Evolutionary conservation across 768 basidiomycete species (phyloP).

Genomic region (Neoboletus magnificus): DNA sequence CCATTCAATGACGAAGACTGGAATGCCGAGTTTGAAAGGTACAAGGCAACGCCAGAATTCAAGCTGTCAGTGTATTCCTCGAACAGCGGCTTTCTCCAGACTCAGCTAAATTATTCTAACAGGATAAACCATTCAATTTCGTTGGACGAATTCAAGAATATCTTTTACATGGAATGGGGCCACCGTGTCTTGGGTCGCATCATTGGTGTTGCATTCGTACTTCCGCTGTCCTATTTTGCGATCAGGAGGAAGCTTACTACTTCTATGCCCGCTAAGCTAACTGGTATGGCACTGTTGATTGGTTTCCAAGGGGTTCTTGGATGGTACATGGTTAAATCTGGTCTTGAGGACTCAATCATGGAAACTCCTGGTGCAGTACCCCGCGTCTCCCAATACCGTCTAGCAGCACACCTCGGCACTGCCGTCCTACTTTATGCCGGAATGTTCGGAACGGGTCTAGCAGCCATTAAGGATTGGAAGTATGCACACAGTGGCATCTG

Average conservation of each 20-base stretch:
- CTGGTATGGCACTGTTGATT: conserved; percentile 74
- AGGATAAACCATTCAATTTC: conserved; percentile 89
- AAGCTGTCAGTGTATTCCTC: conserved; percentile 63
- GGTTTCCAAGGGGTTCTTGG: conserved; percentile 91
- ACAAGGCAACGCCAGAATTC: conserved; percentile 93
- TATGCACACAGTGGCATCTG: conserved; percentile 56
- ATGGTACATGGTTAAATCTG: conserved; percentile 99
- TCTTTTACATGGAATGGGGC: conserved; percentile 98
- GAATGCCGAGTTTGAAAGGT: conserved; percentile 89
- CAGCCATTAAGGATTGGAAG: conserved; percentile 75
- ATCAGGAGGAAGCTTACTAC: conserved; percentile 64
- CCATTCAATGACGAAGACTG: conserved; percentile 76
- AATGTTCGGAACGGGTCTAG: conserved; percentile 82
- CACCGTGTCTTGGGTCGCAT: conserved; percentile 92
- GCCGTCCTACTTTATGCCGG: conserved; percentile 90
- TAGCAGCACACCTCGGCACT: conserved; percentile 91
- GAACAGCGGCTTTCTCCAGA: neutral
- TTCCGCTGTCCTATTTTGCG: conserved; percentile 80
- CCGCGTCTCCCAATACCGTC: conserved; percentile 93
- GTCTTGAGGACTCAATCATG: conserved; percentile 80
- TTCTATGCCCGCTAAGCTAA: conserved; percentile 58
- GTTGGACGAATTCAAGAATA: conserved; percentile 88
- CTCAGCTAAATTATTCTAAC: conserved; percentile 1
- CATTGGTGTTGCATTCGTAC: conserved; percentile 78
- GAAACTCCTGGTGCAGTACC: conserved; percentile 82